Evolutionary conservation across 495 filamentous ascomycete genomes (phyloP), one percentile per base, ranked within the genome.

Genomic region (Hypoxylon fuscum): DNA sequence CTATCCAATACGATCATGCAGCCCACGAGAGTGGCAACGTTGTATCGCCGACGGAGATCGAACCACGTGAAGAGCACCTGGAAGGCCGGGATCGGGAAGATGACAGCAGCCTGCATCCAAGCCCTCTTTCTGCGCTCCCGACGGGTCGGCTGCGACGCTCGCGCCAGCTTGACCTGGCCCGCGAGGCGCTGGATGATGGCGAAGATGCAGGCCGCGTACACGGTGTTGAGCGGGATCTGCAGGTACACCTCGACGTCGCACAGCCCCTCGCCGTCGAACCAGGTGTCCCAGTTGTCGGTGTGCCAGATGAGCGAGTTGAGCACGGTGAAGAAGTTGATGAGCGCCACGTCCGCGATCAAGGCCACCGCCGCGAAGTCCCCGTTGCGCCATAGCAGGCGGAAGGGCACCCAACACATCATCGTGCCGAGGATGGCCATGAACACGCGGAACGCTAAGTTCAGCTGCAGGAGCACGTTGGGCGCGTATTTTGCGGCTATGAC

Each of bases 291-390:
- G 62, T 94, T 79, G 70, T 95, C 87, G 12, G 80, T 84, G 20
- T 84, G 85, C 95, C 95, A 98, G 51, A 96, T 83, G 34, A 95
- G 68, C 8, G 90, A 80, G 71, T 97, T 97, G 79, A 90, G 67
- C 62, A 90, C 83, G 62, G 82, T 88, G 72, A 87, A 79, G 17
- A 88, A 5, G 71, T 94, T 93, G 67, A 86, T 69, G 8, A 90
- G 15, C 17, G 86, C 71, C 48, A 88, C 78, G 81, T 86, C 90
- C 58, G 77, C 68, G 59, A 92, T 85, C 37, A 96, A 79, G 41
- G 80, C 76, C 40, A 79, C 77, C 31, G 85, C 87, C 8, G 84
- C 83, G 43, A 88, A 72, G 62, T 91, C 90, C 3, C 80, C 81
- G 40, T 85, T 83, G 43, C 77, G 76, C 62, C 80, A 74, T 50